Base-by-base conservation (phyloP, 495 filamentous ascomycete genomes). In the Saxispiralis lemnorum region DNA sequence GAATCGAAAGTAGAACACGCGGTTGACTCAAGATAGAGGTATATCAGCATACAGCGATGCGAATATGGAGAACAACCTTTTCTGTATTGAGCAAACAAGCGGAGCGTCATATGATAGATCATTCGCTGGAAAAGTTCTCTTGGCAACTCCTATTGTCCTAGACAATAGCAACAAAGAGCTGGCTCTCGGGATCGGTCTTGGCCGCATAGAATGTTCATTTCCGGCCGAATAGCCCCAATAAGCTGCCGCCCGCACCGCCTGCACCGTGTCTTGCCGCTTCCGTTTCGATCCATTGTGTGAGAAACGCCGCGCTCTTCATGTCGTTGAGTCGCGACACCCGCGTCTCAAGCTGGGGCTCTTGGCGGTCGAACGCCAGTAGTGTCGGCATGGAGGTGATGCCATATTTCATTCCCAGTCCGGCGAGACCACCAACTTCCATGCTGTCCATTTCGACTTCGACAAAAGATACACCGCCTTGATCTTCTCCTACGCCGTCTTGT, bases 401-500 rank as follows among this genome's bases (percentile, higher is more conserved):
- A 36, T 46, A 44, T 28, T 47, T 24, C 20, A 44, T 35, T 12
- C 31, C 49, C 39, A 41, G 13, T 24, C 31, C 42, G 13, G 35
- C 35, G 35, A 81, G 49, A 5, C 65, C 69, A 9, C 63, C 67
- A 31, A 79, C 63, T 41, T 72, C 71, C 1, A 68, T 67, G 5
- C 68, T 63, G 52, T 83, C 80, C 32, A 71, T 67, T 51, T 83
- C 71, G 17, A 85, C 66, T 42, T 74, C 68, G 31, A 62, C 71
- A 49, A 63, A 82, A 11, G 62, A 66, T 6, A 85, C 64, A 3
- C 72, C 75, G 34, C 75, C 73, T 52, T 71, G 64, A 7, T 48
- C 56, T 52, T 79, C 73, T n/a, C 75, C 75, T 2, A 73, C 60
- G 0, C 68, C 65, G 9, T 69, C 65, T 17, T 57, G 36, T 46